phyloP scores from a whole-genome alignment of 768 basidiomycete genomes.

The Clathrus columnatus region DNA sequence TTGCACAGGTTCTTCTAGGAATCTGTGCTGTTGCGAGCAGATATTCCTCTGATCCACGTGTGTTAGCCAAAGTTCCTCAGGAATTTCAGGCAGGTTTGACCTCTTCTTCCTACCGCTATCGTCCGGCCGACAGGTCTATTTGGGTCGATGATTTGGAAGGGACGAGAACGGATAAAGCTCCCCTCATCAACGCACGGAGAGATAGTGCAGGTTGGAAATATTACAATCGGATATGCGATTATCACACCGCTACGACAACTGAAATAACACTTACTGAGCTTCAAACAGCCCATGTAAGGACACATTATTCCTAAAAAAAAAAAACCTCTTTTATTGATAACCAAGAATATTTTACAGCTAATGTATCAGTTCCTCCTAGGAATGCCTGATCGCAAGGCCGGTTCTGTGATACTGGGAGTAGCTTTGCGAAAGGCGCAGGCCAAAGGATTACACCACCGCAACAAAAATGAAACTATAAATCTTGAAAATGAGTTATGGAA shows the following conservation, averaged over 20 bases:
- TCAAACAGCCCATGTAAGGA: conserved; percentile 9
- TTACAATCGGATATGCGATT: conserved; percentile 3
- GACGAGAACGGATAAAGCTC: background rate
- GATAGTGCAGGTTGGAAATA: conserved; percentile 11
- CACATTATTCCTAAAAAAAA: background rate
- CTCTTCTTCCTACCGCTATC: background rate
- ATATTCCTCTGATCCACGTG: conserved; percentile 3
- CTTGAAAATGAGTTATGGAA: conserved; percentile 9
- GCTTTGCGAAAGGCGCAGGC: conserved; percentile 7
- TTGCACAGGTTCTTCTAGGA: conserved; percentile 3
- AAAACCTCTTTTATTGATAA: background rate
- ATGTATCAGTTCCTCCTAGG: conserved; percentile 8
- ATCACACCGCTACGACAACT: background rate
- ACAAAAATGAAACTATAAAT: background rate
- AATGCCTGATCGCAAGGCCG: background rate
- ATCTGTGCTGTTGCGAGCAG: conserved; percentile 9
- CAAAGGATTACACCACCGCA: background rate
- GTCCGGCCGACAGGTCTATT: background rate
- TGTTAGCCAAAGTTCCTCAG: conserved; percentile 4
- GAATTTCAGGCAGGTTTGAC: background rate
- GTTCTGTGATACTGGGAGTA: background rate
- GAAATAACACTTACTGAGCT: conserved; percentile 1
- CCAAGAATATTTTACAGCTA: background rate
- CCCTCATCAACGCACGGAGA: background rate
- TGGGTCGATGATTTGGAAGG: conserved; percentile 4